These are phyloP conservation scores for Penicillium parvum DNA, from an alignment of 495 filamentous ascomycete genomes.

Conservation along the genomic window DNA sequence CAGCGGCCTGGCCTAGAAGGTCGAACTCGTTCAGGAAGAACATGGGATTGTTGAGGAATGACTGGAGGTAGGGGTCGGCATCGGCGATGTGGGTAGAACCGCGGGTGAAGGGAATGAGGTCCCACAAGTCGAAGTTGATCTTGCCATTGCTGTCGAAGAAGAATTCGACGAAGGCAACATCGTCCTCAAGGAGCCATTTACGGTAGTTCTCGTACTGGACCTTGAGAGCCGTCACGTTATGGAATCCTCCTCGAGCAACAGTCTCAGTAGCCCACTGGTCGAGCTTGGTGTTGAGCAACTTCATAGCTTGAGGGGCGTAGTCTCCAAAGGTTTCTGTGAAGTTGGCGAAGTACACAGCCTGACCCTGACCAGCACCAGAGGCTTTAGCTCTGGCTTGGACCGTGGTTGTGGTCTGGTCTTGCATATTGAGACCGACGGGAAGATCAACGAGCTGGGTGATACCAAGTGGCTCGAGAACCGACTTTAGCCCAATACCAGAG, in stretches of 20 bases:
- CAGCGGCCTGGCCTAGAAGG: constrained; percentile 43
- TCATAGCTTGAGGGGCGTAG: constrained; percentile 8
- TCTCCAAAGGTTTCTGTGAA: constrained; percentile 26
- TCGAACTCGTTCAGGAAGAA: constrained; percentile 50
- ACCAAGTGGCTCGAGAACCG: constrained; percentile 39
- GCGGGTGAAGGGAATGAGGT: constrained; percentile 48
- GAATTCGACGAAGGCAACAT: constrained; percentile 26
- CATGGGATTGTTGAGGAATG: constrained; percentile 44
- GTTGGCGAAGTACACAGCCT: constrained; percentile 26
- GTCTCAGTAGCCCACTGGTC: constrained; percentile 22
- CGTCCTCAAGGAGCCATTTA: constrained; percentile 22
- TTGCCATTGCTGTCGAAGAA: constrained; percentile 29
- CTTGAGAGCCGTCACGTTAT: constrained; percentile 23
- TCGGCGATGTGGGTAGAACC: constrained; percentile 49
- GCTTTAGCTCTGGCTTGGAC: constrained; percentile 10
- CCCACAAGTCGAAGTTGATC: constrained; percentile 34
- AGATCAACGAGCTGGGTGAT: constrained; percentile 50
- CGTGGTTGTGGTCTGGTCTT: constrained; percentile 36
- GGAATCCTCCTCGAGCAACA: constrained; percentile 26
- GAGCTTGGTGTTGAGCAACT: constrained; percentile 22
- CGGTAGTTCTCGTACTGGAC: constrained; percentile 27
- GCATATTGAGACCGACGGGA: constrained; percentile 46
- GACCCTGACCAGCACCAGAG: constrained; percentile 22
- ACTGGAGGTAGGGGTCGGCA: constrained; percentile 32
- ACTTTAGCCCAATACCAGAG: constrained; percentile 39